Base-by-base conservation (phyloP, 2,329 filamentous ascomycete genomes). In the Aspergillus sp. region DNA sequence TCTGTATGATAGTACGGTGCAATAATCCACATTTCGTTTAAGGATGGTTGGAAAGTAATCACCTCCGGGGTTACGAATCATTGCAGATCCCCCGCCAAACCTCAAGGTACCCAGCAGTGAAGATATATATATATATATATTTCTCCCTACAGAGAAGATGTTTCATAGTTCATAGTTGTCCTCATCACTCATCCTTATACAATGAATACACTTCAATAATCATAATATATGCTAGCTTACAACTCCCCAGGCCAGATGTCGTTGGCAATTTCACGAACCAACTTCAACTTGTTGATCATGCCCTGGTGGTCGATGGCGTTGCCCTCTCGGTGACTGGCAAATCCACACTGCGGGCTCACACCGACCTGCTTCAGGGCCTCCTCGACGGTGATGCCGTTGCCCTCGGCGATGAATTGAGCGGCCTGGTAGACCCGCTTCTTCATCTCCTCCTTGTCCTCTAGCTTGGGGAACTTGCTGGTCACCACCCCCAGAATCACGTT, bases 291-390 rank as follows among this genome's bases (percentile, higher is more conserved):
- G 65, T 77, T 80, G 68, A 79, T 79, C 81, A 89, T 83, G 51
- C 86, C 84, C 41, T 86, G 78, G 52, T 80, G 72, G 26, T 75
- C 77, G 45, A 90, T 72, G 9, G 80, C 76, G 60, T 90, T 88
- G 0, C 85, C 86, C 57, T 78, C 81, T 55, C 83, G 80, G 62
- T 90, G 85, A 33, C 81, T 86, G 33, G 84, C 86, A 64, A 86
- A 86, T 4, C 82, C 83, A 61, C 83, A 86, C 69, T 88, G 84
- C 0, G 85, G 83, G 60, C 80, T 85, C 12, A 87, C 76, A 46
- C 76, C 76, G 42, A 89, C 70, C 55, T 82, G 78, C 66, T 83
- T 76, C 8, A 90, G 70, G 0, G 84, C 84, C 63, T 88, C 78
- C 62, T 86, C 78, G 41, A 74, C 72, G 2, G 72, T 78, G 67